phyloP scores from a whole-genome alignment of 306 rosid genomes.

The Cyamopsis tetragonoloba region DNA sequence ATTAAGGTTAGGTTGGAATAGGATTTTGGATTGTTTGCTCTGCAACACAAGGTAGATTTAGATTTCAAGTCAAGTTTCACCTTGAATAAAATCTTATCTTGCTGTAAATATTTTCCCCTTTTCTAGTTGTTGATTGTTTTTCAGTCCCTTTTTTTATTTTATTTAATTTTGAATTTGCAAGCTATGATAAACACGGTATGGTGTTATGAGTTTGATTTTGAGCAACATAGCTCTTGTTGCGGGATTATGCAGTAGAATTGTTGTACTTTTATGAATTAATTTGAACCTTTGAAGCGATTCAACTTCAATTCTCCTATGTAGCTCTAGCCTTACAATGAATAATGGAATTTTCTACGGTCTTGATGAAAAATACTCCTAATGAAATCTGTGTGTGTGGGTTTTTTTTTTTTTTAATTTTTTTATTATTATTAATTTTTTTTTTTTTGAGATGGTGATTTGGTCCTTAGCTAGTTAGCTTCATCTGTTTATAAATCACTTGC shows the following conservation, averaged over 20 bases:
- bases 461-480: no score
- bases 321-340: not conserved
- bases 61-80: no score
- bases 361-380: not conserved
- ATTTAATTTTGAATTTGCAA: not conserved
- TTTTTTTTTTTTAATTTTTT: not conserved
- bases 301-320: not conserved
- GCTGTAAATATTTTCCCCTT: not conserved
- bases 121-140: not conserved
- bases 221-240: not conserved
- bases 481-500: no score
- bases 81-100: no score
- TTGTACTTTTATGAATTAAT: not conserved
- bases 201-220: not conserved
- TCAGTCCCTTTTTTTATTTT: no score
- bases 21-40: conserved; percentile 58
- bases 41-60: conserved; percentile 54
- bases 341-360: not conserved
- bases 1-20: conserved; percentile 54
- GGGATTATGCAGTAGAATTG: conserved; percentile 14
- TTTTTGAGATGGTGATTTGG: no score
- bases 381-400: conserved; percentile 19
- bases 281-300: not conserved
- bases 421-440: not conserved
- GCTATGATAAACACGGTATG: not conserved